Conservation (phyloP, 2,329 filamentous ascomycete genomes). For the Zasmidium citrigriseum region DNA sequence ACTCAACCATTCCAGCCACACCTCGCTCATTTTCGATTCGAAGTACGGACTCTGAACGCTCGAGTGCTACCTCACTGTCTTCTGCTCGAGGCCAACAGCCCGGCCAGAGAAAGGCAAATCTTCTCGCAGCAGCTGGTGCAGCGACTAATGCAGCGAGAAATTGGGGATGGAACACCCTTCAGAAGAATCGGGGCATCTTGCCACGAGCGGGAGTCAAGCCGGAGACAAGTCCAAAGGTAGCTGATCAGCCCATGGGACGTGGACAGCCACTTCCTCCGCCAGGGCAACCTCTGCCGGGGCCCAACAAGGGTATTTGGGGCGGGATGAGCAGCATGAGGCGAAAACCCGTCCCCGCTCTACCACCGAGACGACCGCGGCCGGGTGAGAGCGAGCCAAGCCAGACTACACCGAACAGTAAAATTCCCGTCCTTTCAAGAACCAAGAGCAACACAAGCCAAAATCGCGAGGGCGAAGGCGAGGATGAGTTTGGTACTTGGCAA, state of each 20-base stretch:
- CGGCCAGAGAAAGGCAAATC: constrained; percentile 25
- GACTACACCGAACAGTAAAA: background rate
- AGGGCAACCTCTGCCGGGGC: constrained; percentile 70
- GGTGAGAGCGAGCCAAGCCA: background rate
- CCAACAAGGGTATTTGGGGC: constrained; percentile 26
- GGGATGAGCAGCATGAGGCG: constrained; percentile 13
- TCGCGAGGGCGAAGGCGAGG: background rate
- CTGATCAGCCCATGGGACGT: constrained; percentile 70
- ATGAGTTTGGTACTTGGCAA: constrained; percentile 24
- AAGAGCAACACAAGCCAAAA: background rate
- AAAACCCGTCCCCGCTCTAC: constrained; percentile 18
- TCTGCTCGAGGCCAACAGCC: constrained; percentile 6
- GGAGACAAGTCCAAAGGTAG: background rate
- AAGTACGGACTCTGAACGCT: constrained; percentile 15
- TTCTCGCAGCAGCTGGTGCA: constrained; percentile 35
- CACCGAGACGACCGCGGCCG: background rate
- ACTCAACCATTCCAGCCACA: constrained; percentile 7
- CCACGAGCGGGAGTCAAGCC: constrained; percentile 44
- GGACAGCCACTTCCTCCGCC: constrained; percentile 80
- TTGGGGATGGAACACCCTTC: constrained; percentile 34
- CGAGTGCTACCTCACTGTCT: constrained; percentile 11
- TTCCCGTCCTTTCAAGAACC: background rate
- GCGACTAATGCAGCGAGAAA: constrained; percentile 34
- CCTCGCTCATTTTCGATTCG: constrained; percentile 18
- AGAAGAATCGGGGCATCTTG: constrained; percentile 20